Evolutionary conservation across 768 basidiomycete species (phyloP), one percentile per base, ranked within the genome.

Genomic region (Mycena belliarum): DNA sequence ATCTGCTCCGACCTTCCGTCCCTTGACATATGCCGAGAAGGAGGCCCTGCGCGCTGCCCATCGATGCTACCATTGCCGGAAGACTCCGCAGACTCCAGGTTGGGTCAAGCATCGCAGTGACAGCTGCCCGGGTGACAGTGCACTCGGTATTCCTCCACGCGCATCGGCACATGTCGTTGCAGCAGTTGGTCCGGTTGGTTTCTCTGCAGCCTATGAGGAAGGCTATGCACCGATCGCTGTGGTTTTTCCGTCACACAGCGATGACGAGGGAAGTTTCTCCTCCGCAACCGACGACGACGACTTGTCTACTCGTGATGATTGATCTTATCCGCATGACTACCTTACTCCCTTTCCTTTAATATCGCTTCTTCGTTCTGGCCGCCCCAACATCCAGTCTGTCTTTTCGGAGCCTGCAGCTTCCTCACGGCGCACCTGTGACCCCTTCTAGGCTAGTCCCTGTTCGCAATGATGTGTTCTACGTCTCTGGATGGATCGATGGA

Each of bases 61-160:
- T 16, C 43, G 52, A 6, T 53, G 52, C 18, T 53, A 53, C 24
- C 42, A 53, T 24, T 45, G 52, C 23, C 20, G 52, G 14, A 53
- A 53, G 24, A 53, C 52, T 2, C 52, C 52, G 29, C 42, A 44
- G 33, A 35, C 26, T 3, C 33, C 43, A 1, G 43, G 52, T 2
- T 50, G 37, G 49, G 37, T 41, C 15, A 40, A 40, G 21, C 49
- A 40, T 18, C 37, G 38, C 25, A 28, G 49, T 18, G 49, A 38
- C 18, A 38, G 4, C 18, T 38, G 37, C 37, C 37, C 37, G 6
- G 37, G 37, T 6, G 37, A 38, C 10, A 6, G 6, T n/a, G 18
- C 37, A 10, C 37, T 3, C 10, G 37, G 37, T n/a, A 38, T 38
- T n/a, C 37, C 37, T 4, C 37, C 37, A 3, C 37, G 37, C 18